phyloP scores from a whole-genome alignment of 345 rosid species.

The Melaleuca quinquenervia region DNA sequence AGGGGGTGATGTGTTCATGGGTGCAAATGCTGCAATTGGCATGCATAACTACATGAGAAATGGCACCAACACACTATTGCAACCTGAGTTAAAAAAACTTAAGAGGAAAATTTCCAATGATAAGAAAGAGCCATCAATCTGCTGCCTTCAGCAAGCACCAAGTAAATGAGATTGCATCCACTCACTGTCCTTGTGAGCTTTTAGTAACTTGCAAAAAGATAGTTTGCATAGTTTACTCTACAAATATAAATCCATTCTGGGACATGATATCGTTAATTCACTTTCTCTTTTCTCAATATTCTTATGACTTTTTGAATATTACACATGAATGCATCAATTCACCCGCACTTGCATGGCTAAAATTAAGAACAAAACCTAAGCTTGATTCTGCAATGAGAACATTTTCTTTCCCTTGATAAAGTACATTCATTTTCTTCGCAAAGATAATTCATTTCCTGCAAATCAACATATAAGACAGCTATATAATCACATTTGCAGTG shows the following conservation, averaged over 20 bases:
- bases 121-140: background rate
- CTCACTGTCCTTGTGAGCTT: background rate
- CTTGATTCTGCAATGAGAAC: background rate
- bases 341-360: background rate
- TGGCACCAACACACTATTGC: background rate
- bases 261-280: background rate
- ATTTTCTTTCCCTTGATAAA: background rate
- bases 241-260: background rate
- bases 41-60: background rate
- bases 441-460: background rate
- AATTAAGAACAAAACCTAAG: background rate
- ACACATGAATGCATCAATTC: background rate
- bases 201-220: background rate
- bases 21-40: constrained; percentile 60
- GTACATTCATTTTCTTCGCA: background rate
- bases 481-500: background rate
- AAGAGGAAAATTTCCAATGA: background rate
- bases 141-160: background rate
- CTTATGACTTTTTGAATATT: background rate
- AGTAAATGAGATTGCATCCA: background rate
- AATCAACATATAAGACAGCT: background rate
- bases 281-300: background rate
- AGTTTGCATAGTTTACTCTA: background rate
- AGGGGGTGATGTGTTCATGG: constrained; percentile 37
- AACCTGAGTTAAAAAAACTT: background rate